Evolutionary conservation across 2,329 filamentous ascomycete genomes (phyloP), one percentile per base, ranked within the genome.

Genomic region (Ciborinia camelliae): DNA sequence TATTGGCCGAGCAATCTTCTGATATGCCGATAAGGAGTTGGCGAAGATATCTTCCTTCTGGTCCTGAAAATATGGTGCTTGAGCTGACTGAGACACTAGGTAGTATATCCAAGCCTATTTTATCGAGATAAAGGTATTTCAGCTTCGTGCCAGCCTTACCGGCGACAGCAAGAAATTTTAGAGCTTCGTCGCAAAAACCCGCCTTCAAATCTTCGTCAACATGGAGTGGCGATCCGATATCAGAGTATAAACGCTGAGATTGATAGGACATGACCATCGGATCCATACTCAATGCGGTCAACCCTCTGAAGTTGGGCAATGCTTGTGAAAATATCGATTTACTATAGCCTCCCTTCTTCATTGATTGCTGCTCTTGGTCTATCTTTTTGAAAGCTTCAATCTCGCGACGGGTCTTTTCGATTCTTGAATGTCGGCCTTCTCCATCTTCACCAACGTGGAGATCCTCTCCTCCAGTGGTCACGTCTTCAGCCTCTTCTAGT

Each of bases 1-100:
- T 0, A 0, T 41, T 37, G n/a, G 8, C 4, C 12, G 18, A 28
- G 14, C 18, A n/a, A 4, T 0, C 8, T 4, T 2, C 7, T 4
- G 23, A 12, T 6, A 41, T 2, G 5, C 15, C 2, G 9, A 55
- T 23, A 41, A 7, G 0, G 5, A 55, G 52, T 5, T 30, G 9
- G 18, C 53, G 53, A 30, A 43, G 37, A 23, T 43, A 23, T 12
- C 37, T 39, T 30, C 37, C 18, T n/a, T 57, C 39, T 0, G 26
- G 3, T 8, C 10, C 10, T 43, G 37, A 6, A 43, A 30, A 8
- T 43, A 43, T 57, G 23, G 23, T 28, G 4, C 10, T 26, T 14
- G 26, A 15, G n/a, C n/a, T 9, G 23, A 18, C 18, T 4, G 35
- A 3, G 2, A n/a, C n/a, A 2, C 2, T 14, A 4, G 14, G 8